These are phyloP conservation scores for Ceratocystis alfenasii DNA, from an alignment of 2,329 filamentous ascomycete species.

Conservation along the genomic window DNA sequence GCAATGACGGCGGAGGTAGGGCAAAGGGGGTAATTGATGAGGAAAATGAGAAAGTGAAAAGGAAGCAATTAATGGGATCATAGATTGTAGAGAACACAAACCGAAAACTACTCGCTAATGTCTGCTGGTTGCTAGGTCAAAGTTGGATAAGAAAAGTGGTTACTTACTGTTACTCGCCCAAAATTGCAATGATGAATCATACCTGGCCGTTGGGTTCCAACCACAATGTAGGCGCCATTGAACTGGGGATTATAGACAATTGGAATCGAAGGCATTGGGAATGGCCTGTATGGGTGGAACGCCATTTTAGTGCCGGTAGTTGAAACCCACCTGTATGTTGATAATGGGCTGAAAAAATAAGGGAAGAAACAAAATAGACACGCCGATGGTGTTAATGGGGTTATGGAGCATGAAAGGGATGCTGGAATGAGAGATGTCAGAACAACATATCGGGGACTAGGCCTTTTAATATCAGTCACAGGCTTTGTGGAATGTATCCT, in stretches of 20 bases:
- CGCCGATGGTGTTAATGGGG: not conserved
- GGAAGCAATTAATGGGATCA: not conserved
- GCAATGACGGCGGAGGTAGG: not conserved
- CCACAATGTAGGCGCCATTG: not conserved
- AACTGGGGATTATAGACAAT: not conserved
- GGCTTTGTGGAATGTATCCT: not conserved
- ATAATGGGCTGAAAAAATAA: not conserved
- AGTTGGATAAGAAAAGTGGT: not conserved
- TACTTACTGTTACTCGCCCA: not conserved
- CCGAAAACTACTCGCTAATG: not conserved
- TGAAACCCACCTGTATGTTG: not conserved
- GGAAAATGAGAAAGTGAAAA: not conserved
- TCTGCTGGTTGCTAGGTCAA: not conserved
- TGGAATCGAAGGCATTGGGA: constrained; percentile 3
- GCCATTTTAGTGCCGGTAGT: not conserved
- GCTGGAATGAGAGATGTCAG: constrained; percentile 4
- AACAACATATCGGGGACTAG: not conserved
- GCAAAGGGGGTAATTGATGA: not conserved
- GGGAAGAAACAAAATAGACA: not conserved
- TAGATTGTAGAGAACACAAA: not conserved
- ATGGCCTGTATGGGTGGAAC: not conserved
- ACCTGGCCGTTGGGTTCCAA: not conserved
- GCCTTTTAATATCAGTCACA: not conserved
- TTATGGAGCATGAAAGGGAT: not conserved
- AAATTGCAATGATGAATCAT: not conserved